Conservation (phyloP, 768 basidiomycete species). For the Naematelia encephala region DNA sequence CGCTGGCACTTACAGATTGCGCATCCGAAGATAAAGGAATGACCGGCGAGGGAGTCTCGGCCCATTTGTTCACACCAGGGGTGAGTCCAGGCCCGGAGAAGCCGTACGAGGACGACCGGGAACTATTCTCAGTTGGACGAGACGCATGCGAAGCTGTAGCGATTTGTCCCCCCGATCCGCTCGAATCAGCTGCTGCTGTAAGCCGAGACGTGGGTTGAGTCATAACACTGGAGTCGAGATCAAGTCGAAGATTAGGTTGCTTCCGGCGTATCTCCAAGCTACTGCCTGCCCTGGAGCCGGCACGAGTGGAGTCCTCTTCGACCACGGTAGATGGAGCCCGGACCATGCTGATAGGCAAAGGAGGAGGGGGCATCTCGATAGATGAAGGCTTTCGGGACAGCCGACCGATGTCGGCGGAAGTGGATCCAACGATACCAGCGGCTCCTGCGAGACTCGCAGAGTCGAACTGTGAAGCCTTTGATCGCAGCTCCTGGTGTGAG, state of each 20-base stretch:
- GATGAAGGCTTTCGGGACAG: constrained; percentile 18
- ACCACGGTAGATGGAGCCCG: constrained; percentile 22
- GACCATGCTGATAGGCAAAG: constrained; percentile 3
- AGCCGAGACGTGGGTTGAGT: constrained; percentile 12
- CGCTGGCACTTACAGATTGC: constrained; percentile 11
- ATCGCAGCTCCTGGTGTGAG: constrained; percentile 35
- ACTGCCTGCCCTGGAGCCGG: constrained; percentile 13
- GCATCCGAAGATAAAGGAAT: constrained; percentile 30
- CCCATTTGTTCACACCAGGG: constrained; percentile 44
- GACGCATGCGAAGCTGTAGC: background rate
- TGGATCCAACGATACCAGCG: constrained; percentile 17
- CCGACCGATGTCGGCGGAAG: constrained; percentile 29
- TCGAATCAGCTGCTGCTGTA: constrained; percentile 7
- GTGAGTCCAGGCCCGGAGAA: constrained; percentile 37
- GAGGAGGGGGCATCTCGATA: constrained; percentile 9
- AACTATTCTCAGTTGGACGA: constrained; percentile 23
- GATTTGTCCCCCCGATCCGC: background rate
- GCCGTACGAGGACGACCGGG: constrained; percentile 32
- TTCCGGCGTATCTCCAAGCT: constrained; percentile 47
- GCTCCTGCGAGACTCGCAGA: constrained; percentile 8
- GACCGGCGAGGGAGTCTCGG: constrained; percentile 48
- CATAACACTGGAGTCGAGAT: constrained; percentile 40
- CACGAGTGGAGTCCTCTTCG: constrained; percentile 21
- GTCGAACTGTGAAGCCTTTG: background rate
- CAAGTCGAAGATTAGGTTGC: constrained; percentile 46